Conservation (phyloP, 176 grass and related monocot genomes). For the Secale cereale region DNA sequence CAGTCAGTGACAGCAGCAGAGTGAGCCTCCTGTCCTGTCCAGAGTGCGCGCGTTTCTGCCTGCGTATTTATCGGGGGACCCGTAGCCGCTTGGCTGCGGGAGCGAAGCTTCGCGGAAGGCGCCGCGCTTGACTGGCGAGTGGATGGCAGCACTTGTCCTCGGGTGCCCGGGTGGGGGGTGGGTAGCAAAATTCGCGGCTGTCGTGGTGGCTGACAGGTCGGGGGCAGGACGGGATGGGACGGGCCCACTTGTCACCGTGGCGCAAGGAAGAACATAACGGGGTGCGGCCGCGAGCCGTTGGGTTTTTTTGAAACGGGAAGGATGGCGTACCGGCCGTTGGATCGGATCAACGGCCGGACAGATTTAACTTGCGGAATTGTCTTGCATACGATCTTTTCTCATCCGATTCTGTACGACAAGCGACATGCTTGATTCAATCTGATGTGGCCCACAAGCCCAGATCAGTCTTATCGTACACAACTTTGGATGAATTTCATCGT, state of each 20-base stretch:
- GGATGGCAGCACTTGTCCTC: not conserved
- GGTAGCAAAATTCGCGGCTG: not conserved
- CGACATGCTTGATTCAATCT: too few species aligned
- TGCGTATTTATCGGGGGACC: conserved; percentile 11
- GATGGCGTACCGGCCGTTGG: not conserved
- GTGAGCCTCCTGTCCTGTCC: not conserved
- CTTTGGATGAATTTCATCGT: too few species aligned
- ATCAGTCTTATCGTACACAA: too few species aligned
- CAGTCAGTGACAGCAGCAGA: not conserved
- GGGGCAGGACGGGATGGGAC: not conserved
- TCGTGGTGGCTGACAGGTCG: not conserved
- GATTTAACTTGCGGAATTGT: too few species aligned
- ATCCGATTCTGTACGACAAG: too few species aligned
- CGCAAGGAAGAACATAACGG: not conserved
- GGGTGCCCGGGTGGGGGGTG: too few species aligned
- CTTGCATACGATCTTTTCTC: too few species aligned
- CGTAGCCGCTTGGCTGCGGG: not conserved
- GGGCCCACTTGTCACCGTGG: not conserved
- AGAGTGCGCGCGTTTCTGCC: not conserved
- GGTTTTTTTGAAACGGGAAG: not conserved
- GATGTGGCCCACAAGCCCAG: too few species aligned
- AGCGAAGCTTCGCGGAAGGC: not conserved
- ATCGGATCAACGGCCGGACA: too few species aligned
- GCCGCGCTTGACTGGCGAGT: not conserved
- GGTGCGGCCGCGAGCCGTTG: not conserved